phyloP scores from a whole-genome alignment of 116 monocot genomes.

The Papilionanthe hybrid region DNA sequence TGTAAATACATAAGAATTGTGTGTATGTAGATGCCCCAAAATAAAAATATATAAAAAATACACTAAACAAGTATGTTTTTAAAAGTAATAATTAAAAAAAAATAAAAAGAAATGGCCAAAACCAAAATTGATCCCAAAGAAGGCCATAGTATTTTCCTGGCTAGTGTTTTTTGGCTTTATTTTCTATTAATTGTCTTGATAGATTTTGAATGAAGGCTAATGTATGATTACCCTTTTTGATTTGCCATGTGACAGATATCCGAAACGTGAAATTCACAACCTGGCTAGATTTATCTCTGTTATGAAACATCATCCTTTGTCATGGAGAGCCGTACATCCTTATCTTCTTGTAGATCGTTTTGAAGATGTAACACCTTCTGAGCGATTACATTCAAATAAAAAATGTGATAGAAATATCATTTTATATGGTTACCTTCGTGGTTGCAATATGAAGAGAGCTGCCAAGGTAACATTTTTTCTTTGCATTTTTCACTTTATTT shows the following conservation, averaged over 20 bases:
- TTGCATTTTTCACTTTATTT: background rate
- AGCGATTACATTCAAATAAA: constrained; percentile 47
- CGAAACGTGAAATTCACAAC: constrained; percentile 91
- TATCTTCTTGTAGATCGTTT: constrained; percentile 87
- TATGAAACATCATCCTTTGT: constrained; percentile 68
- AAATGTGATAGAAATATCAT: constrained; percentile 94
- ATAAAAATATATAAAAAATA: too few relatives aligned
- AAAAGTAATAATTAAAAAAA: too few relatives aligned
- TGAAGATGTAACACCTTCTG: constrained; percentile 88
- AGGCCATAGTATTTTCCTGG: background rate
- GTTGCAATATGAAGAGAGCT: constrained; percentile 88
- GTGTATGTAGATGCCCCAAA: too few relatives aligned
- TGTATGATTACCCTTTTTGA: background rate
- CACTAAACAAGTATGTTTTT: too few relatives aligned
- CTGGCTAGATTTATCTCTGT: constrained; percentile 96
- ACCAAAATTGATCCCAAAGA: too few relatives aligned
- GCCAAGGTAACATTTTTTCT: constrained; percentile 48
- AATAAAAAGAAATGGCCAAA: too few relatives aligned
- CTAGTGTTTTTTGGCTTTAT: background rate
- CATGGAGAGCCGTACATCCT: constrained; percentile 87
- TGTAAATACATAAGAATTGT: too few relatives aligned
- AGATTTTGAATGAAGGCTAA: background rate
- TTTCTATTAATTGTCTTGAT: background rate
- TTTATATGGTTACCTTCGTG: constrained; percentile 95
- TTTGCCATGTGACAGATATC: constrained; percentile 38